A percentile compares a stretch with the other conserved stretches of the same genome.
Evolutionary conservation across 164 flowering plant species (phyloP).

Genomic region (Houttuynia cordata): DNA sequence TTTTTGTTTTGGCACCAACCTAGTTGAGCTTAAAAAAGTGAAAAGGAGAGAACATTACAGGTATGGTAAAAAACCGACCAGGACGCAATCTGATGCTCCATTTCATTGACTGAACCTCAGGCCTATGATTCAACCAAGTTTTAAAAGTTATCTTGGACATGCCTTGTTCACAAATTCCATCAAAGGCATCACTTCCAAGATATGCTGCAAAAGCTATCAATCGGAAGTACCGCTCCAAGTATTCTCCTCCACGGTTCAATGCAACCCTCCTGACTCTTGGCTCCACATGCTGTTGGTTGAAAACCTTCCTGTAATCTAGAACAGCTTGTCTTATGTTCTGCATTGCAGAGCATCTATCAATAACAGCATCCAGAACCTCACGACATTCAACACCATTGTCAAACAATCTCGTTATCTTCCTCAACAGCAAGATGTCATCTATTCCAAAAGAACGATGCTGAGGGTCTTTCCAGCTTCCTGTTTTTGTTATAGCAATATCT

Average conservation of each 20-base stretch:
- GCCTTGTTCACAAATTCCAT: constrained; percentile 89
- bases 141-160: constrained; percentile 65
- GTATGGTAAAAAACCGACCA: constrained; percentile 77
- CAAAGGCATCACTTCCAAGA: constrained; percentile 92
- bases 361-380: constrained; percentile 77
- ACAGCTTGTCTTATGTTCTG: constrained; percentile 95
- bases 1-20: too few relatives aligned
- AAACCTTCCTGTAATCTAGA: constrained; percentile 67
- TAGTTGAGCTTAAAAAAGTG: background rate
- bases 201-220: constrained; percentile 93
- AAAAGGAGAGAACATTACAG: constrained; percentile 40
- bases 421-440: constrained; percentile 64
- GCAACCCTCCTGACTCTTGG: constrained; percentile 85
- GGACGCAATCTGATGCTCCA: constrained; percentile 91
- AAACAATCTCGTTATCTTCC: constrained; percentile 82
- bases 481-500: constrained; percentile 9
- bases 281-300: constrained; percentile 87
- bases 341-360: constrained; percentile 90
- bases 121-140: constrained; percentile 78
- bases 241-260: constrained; percentile 93
- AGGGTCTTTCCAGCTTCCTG: constrained; percentile 23
- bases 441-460: constrained; percentile 61
- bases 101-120: constrained; percentile 96
- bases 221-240: constrained; percentile 87
- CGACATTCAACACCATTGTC: constrained; percentile 88